A percentile compares a stretch with the other conserved stretches of the same genome.
Evolutionary conservation across 1,284 basidiomycete genomes (phyloP).

Genomic region (Naganishia liquefaciens): DNA sequence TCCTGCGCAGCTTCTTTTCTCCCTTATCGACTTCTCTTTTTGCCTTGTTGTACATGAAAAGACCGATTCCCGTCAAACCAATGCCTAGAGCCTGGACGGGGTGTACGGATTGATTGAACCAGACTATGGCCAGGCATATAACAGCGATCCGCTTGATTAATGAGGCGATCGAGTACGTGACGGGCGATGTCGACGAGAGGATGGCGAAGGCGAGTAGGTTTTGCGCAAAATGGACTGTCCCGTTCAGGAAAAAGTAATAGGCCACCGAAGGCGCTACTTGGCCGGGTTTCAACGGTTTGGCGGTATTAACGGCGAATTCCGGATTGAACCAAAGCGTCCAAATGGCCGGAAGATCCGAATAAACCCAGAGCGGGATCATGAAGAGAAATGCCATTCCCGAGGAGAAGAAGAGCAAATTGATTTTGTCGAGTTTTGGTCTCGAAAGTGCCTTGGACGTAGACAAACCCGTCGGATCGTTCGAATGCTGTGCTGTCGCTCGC

Average conservation of each 20-base stretch:
- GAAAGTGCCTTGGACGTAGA: slow-evolving; percentile 41
- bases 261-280: slow-evolving; percentile 43
- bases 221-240: slow-evolving; percentile 93
- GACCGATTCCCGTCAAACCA: slow-evolving; percentile 78
- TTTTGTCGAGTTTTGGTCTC: slow-evolving; percentile 79
- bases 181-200: slow-evolving; percentile 90
- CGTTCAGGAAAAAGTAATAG: slow-evolving; percentile 85
- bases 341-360: slow-evolving; percentile 73
- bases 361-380: slow-evolving; percentile 93
- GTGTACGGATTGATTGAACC: slow-evolving; percentile 90
- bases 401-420: slow-evolving; percentile 94
- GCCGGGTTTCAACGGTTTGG: slow-evolving; percentile 26
- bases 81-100: slow-evolving; percentile 84
- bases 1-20: slow-evolving; percentile 78
- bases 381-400: slow-evolving; percentile 89
- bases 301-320: slow-evolving; percentile 16
- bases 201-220: slow-evolving; percentile 97
- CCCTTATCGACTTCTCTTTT: slow-evolving; percentile 91
- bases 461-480: slow-evolving; percentile 20
- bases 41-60: slow-evolving; percentile 95
- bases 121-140: slow-evolving; percentile 94
- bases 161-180: slow-evolving; percentile 97
- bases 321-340: slow-evolving; percentile 54
- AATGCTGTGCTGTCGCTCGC: slow-evolving; percentile 2
- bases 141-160: slow-evolving; percentile 97